Conservation (phyloP, 345 rosid species). For the Salix koriyanagi region DNA sequence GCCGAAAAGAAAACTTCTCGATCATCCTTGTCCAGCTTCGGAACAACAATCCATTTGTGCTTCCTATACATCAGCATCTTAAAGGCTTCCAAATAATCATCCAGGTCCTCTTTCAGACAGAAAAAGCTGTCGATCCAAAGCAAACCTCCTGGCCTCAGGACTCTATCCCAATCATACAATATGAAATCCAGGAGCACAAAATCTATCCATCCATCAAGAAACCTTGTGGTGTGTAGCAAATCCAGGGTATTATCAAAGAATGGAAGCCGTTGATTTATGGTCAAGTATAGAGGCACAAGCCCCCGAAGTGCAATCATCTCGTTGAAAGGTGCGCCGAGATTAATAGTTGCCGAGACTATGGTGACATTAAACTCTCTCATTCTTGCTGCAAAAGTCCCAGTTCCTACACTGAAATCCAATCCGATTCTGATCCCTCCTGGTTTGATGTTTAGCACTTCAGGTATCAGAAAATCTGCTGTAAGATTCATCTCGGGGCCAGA, state of each 20-base stretch:
- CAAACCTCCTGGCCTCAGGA: conserved; percentile 76
- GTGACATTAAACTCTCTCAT: conserved; percentile 73
- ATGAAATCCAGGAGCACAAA: conserved; percentile 70
- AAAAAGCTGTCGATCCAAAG: conserved; percentile 89
- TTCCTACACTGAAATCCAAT: conserved; percentile 77
- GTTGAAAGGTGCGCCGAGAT: conserved; percentile 77
- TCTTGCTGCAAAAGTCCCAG: conserved; percentile 84
- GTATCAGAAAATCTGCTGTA: conserved; percentile 51
- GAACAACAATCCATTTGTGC: conserved; percentile 73
- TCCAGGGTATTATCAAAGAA: conserved; percentile 88
- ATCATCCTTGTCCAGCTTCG: conserved; percentile 71
- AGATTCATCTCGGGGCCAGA: conserved; percentile 40
- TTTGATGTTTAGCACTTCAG: conserved; percentile 59
- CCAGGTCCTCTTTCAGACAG: conserved; percentile 66
- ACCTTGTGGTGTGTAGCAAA: conserved; percentile 77
- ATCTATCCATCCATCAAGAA: conserved; percentile 89
- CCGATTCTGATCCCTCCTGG: conserved; percentile 75
- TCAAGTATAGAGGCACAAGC: conserved; percentile 70
- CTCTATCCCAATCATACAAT: conserved; percentile 81
- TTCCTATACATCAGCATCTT: conserved; percentile 61
- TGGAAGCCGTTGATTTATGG: conserved; percentile 75
- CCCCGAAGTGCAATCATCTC: conserved; percentile 87
- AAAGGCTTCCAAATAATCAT: conserved; percentile 66
- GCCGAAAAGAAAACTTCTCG: conserved; percentile 82
- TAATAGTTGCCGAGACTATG: conserved; percentile 63